Evolutionary conservation across 495 filamentous ascomycete genomes (phyloP), one percentile per base, ranked within the genome.

Genomic region (Aspergillus indologenus): DNA sequence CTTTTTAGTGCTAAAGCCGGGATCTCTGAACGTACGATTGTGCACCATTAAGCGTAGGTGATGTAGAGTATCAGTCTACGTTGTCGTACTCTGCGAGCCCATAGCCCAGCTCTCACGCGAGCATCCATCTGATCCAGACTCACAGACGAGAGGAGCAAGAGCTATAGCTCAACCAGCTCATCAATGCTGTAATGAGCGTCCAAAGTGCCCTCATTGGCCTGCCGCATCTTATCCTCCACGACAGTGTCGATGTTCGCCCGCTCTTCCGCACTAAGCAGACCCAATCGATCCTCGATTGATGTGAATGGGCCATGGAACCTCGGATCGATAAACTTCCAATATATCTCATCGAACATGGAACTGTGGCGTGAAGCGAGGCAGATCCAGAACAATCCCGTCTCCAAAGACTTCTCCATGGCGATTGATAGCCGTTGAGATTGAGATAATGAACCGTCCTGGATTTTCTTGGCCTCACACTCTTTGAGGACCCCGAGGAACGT

Each of bases 301-400:
- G 6, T 5, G 8, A 50, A 50, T 15, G 7, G 21, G 18, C 67
- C 65, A 57, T 51, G 65, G 54, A 61, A 66, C 31, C 44, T 56
- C 31, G 20, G 44, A 60, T 71, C 66, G 51, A 73, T 62, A 29
- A 66, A 65, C 5, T 50, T 60, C 64, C 67, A 73, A 56, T 69
- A 69, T 45, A 73, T 68, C 24, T 65, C 61, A 63, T 73, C 70
- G 52, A 71, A 69, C 61, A 68, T 63, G 12, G 61, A 63, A 31
- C 64, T 61, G 23, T 69, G 45, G 24, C 66, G 53, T 57, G 56
- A 54, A 47, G 70, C 68, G 50, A 69, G 59, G 34, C 66, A 68
- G 54, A 69, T 50, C 70, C 68, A 73, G 60, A 71, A 71, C 20
- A 63, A 22, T 14, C 68, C 64, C 56, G 26, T 68, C 23, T 68